Percentiles rank a stretch among this genome's conserved stretches.
Evolutionary conservation across 208 protist genomes (phyloP).

Genomic region (Tritrichomonas foetus): DNA sequence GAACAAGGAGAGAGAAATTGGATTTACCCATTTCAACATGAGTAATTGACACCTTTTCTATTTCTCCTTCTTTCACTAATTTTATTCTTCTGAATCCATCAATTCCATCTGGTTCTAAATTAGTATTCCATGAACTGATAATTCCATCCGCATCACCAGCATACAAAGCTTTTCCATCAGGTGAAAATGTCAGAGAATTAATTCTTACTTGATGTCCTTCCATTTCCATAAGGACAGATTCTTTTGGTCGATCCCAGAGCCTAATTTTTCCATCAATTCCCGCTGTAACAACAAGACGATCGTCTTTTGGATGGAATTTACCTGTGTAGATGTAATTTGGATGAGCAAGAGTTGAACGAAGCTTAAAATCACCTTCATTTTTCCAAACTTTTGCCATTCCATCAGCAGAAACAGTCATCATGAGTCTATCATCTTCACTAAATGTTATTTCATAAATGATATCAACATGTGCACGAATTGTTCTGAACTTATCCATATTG

Average conservation of each 20-base stretch:
- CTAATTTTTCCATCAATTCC: neutral
- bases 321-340: neutral
- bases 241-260: neutral
- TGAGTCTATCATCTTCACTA: neutral
- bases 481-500: neutral
- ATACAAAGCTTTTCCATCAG: neutral
- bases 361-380: neutral
- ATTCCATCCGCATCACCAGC: neutral
- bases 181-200: neutral
- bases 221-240: neutral
- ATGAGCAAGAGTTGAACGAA: neutral
- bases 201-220: neutral
- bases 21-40: neutral
- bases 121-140: neutral
- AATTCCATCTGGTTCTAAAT: neutral
- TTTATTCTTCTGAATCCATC: neutral
- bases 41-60: neutral
- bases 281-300: neutral
- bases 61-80: slow-evolving; percentile 14
- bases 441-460: neutral
- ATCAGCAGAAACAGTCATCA: neutral
- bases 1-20: neutral
- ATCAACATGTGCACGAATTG: neutral
- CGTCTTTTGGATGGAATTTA: neutral
- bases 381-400: neutral